Percentiles rank a stretch among this genome's conserved stretches.
Evolutionary conservation across 2,329 filamentous ascomycete species (phyloP).

Genomic region (Botrytis porri): DNA sequence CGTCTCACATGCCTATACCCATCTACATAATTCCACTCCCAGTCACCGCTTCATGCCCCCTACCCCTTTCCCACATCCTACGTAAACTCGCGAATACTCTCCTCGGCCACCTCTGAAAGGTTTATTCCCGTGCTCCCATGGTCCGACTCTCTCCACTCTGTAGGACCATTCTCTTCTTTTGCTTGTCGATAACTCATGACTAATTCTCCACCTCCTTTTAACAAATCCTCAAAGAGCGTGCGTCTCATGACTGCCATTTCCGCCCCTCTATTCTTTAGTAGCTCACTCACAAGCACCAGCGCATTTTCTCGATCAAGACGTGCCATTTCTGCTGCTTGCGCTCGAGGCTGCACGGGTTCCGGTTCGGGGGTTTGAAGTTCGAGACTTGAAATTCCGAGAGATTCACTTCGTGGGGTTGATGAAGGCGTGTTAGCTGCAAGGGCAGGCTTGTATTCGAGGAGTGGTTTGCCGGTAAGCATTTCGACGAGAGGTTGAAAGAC

Average conservation of each 20-base stretch:
- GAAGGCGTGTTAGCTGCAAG: background rate
- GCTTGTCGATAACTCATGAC: slow-evolving; percentile 31
- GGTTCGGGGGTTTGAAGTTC: slow-evolving; percentile 14
- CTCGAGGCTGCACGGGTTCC: slow-evolving; percentile 27
- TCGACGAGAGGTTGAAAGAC: slow-evolving; percentile 46
- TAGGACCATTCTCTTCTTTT: background rate
- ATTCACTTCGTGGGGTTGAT: background rate
- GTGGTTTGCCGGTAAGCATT: slow-evolving; percentile 48
- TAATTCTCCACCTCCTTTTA: slow-evolving; percentile 48
- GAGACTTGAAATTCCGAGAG: background rate
- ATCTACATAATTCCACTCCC: background rate
- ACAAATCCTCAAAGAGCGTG: slow-evolving; percentile 47
- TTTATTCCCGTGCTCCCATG: background rate
- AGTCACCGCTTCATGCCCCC: too few species aligned
- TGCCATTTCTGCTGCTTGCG: slow-evolving; percentile 43
- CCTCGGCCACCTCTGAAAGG: background rate
- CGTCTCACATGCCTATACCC: background rate
- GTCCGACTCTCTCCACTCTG: background rate
- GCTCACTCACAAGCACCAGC: slow-evolving; percentile 55
- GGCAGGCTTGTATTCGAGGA: slow-evolving; percentile 27
- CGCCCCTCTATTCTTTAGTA: slow-evolving; percentile 47
- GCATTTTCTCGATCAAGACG: slow-evolving; percentile 60
- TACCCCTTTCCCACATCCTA: background rate
- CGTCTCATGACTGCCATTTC: slow-evolving; percentile 43
- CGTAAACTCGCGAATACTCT: slow-evolving; percentile 1